Evolutionary conservation across 495 filamentous ascomycete species (phyloP), one percentile per base, ranked within the genome.

Genomic region (Xylaria telfairii): DNA sequence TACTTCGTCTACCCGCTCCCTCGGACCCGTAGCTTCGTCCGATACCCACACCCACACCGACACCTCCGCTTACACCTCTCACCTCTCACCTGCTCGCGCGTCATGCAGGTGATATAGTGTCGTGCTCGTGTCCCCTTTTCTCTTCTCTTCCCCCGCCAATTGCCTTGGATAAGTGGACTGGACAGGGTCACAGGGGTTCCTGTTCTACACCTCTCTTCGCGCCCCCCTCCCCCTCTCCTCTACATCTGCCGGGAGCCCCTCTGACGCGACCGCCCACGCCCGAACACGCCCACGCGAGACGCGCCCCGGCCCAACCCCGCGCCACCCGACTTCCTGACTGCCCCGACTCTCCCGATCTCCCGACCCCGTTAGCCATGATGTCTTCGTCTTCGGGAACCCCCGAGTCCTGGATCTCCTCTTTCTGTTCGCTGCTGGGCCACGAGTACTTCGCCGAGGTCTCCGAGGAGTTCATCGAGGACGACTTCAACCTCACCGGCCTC

Each of bases 391-490:
- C 94, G 63, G 92, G 91, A 69, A 89, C 92, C 3, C 92, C 92
- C 73, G 95, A 97, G 83, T 96, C 93, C 51, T 99, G 96, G 96
- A 98, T 99, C 83, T 91, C 92, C 65, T 95, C 94, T 60, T 99
- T 97, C 81, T 99, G 96, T 84, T 93, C 92, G 39, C 85, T 98
- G 42, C 87, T 97, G 69, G 96, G 96, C 66, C 96, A 99, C 79
- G 96, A 99, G 79, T 99, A 98, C 82, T 99, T 99, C 79, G 96
- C 96, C 62, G 96, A 99, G 81, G 95, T 99, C 51, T 94, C 93
- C 26, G 96, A 99, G 82, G 96, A 99, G 71, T 99, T 99, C 78
- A 98, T 99, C 75, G 96, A 99, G 81, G 96, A 99, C 89, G 96
- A 99, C 79, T 99, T 99, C 84, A 99, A 99, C 82, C 86, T 99